A percentile compares a stretch with the other conserved stretches of the same genome.
These are phyloP conservation scores for Kazachstania bromeliacearum DNA, from an alignment of 805 yeast species.

Conservation along the genomic window DNA sequence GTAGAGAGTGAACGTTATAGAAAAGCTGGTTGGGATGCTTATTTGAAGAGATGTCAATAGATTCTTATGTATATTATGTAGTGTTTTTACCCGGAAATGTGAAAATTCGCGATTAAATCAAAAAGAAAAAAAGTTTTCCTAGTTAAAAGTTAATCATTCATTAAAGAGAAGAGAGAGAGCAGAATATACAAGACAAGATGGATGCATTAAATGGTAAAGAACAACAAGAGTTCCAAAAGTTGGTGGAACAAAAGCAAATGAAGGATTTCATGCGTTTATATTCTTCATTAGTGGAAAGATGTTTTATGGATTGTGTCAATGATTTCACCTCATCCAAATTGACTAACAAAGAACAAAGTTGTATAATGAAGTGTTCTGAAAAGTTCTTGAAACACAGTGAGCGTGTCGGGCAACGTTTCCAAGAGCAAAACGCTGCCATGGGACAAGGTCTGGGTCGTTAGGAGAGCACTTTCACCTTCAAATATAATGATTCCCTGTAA, in stretches of 20 bases:
- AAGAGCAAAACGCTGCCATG: slow-evolving; percentile 83
- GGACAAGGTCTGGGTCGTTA: slow-evolving; percentile 55
- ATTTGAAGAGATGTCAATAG: slow-evolving; percentile 37
- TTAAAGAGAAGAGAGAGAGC: background rate
- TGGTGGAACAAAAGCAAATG: slow-evolving; percentile 97
- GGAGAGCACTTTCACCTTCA: background rate
- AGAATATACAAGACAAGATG: slow-evolving; percentile 42
- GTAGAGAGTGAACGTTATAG: slow-evolving; percentile 83
- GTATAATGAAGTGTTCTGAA: slow-evolving; percentile 89
- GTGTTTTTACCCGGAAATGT: background rate
- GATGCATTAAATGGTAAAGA: slow-evolving; percentile 91
- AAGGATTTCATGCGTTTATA: slow-evolving; percentile 95
- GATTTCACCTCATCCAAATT: slow-evolving; percentile 91
- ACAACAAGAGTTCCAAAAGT: slow-evolving; percentile 91
- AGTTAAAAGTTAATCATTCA: background rate
- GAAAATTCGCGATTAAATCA: too few species aligned
- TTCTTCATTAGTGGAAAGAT: slow-evolving; percentile 91
- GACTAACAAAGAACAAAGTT: slow-evolving; percentile 73
- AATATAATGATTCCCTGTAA: background rate
- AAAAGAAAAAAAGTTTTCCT: too few species aligned
- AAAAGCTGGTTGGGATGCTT: slow-evolving; percentile 93
- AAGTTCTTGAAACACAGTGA: slow-evolving; percentile 97
- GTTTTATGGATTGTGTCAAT: slow-evolving; percentile 95
- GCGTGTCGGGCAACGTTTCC: slow-evolving; percentile 97
- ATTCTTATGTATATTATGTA: background rate